Evolutionary conservation across 2,329 filamentous ascomycete species (phyloP), one percentile per base, ranked within the genome.

Genomic region (Sclerotinia nivalis): DNA sequence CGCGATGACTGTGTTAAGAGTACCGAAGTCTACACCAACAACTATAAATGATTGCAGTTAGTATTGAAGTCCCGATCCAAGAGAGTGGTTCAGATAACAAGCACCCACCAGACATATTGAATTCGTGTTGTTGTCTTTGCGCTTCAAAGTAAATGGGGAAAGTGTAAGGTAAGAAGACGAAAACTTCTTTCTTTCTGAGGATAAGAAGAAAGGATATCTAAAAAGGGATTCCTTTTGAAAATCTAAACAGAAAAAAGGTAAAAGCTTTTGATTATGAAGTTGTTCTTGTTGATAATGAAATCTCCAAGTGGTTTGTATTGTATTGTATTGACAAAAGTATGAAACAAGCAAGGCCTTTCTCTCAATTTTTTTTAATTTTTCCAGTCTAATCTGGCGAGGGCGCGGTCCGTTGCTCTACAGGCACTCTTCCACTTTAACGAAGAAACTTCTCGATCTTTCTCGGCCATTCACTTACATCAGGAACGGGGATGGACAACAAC

Each of bases 1-100:
- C 81, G 95, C 95, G 83, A 98, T 92, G 80, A 97, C 94, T 81
- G 95, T 97, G 88, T 96, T 97, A 82, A 97, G 89, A 76, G 93
- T 93, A 85, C 95, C 95, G 84, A 98, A 91, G 88, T 98, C 95
- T 83, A 79, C 77, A 69, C 78, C 78, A 70, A 79, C 77, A 67
- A 79, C 77, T 77, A 47, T 28, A 43, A 70, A 45, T 4, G 7
- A 28, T n/a, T 22, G 22, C 4, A 2, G 66, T 68, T 49, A 68
- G 56, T 4, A 68, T 52, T 7, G 2, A 25, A 40, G 31, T 50
- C 13, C 45, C 1, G 7, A 20, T 18, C 7, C 4, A n/a, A 50
- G 22, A 37, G 45, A n/a, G 25, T 15, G 34, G 49, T 28, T n/a
- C 22, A 28, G 6, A 18, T 28, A 31, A 1, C 20, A 12, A 66